Evolutionary conservation across 352 stramenopile species (phyloP), one percentile per base, ranked within the genome.

Genomic region (Pythium biforme): DNA sequence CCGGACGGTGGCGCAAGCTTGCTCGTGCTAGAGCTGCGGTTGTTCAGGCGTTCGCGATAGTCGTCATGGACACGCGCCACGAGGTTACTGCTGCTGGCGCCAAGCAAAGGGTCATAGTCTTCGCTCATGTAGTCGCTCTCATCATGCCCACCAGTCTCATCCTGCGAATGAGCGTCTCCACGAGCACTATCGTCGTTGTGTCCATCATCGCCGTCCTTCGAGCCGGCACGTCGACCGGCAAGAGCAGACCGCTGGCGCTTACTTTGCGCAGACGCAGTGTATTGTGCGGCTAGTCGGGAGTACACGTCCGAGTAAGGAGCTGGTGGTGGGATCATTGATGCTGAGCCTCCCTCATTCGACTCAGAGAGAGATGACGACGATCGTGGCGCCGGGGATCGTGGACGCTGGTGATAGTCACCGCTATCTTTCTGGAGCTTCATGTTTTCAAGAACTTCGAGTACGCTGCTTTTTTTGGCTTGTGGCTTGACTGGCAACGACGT

Each of bases 381-480:
- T 20, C 53, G 57, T 37, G 27, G 58, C 17, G 54, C 54, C 34
- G 62, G 73, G 57, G 29, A 81, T 65, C 62, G 82, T 76, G 23
- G 75, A 70, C 72, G 77, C 20, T 82, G 74, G 46, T 87, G 72
- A 39, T 81, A 76, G 17, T 76, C 78, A 55, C 17, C 40, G 2
- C 51, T 51, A 9, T 91, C 83, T 39, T 92, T 91, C 59, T 92
- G 83, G 12, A 74, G 71, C 66, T 92, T 93, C 72, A 95, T 90
- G 48, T 87, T 92, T 29, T 80, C 83, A 15, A 95, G 75, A 47
- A 95, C 85, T 50, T 94, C 84, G 64, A 94, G 70, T 12, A 94
- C 81, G 19, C 79, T 89, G 48, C 76, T 77, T 37, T 88, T 84
- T 54, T 83, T 76, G 25, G 77, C 66, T 53, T 75, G 64, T 15